Evolutionary conservation across 371 early-diverging fungal species (phyloP), one percentile per base, ranked within the genome.

Genomic region (Coemansia sp.): DNA sequence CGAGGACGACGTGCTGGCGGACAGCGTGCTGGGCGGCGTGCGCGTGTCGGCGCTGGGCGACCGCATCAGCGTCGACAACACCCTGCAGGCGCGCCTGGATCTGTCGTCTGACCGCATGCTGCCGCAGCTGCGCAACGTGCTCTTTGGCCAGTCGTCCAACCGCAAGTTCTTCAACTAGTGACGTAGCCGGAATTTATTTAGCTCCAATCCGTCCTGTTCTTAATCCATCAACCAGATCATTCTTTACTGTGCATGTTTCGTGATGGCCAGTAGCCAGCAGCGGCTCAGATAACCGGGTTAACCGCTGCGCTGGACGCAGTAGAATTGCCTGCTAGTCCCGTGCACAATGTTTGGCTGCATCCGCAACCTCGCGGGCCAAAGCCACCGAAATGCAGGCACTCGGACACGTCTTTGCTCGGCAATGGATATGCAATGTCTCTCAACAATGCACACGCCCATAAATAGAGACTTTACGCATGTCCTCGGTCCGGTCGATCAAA

Each of bases 31-130:
- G 52, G 99, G 99, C 65, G 99, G 99, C 65, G 90, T 97, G 47
- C 83, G 93, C 55, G 81, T 94, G 36, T 79, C 87, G 42, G 87
- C 88, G 32, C 77, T 85, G 42, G 82, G 87, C 52, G 95, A 92
- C 54, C 85, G 89, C 40, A 94, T 95, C 72, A 82, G 82, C 49
- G 85, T 89, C 59, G 83, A 88, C 76, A 98, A 98, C 80, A 95
- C 98, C 38, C 84, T 95, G 49, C 93, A 92, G 77, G 84, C 89
- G 26, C 89, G 99, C 55, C 81, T 99, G 65, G 90, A 89, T 5
- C 84, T 90, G 66, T 82, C 85, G 51, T 85, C 89, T 57, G 89
- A 92, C 63, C 75, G 88, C 84, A 90, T 94, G 90, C 84, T 96
- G 60, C 96, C 96, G 55, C 90, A 92, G 68, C 84, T 96, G 68